phyloP scores from a whole-genome alignment of 2,329 filamentous ascomycete species.

The Ophiostoma novo-ulmi region DNA sequence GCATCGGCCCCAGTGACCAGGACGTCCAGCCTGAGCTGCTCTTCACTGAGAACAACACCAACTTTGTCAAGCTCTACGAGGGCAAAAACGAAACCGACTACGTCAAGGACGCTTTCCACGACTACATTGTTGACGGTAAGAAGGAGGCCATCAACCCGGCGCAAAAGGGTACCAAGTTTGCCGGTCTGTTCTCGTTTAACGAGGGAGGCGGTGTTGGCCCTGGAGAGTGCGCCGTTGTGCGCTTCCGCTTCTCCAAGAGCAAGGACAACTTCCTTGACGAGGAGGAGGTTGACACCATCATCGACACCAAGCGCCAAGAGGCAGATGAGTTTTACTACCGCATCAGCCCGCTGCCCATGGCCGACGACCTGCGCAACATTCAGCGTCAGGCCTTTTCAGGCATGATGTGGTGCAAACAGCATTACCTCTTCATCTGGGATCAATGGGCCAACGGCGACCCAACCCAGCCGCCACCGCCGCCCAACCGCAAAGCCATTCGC shows the following conservation, averaged over 20 bases:
- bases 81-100: conserved; percentile 75
- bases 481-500: conserved; percentile 70
- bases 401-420: conserved; percentile 98
- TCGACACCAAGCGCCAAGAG: conserved; percentile 80
- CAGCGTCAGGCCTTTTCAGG: conserved; percentile 91
- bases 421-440: conserved; percentile 95
- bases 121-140: conserved; percentile 76
- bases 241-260: conserved; percentile 78
- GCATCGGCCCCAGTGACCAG: conserved; percentile 68
- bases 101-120: conserved; percentile 93
- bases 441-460: conserved; percentile 97
- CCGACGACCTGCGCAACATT: conserved; percentile 88
- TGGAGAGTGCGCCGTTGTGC: conserved; percentile 90
- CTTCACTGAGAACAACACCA: conserved; percentile 95
- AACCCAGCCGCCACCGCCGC: conserved; percentile 76
- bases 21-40: conserved; percentile 81
- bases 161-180: conserved; percentile 77
- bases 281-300: conserved; percentile 83
- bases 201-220: conserved; percentile 81
- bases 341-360: conserved; percentile 87
- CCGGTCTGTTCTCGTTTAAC: conserved; percentile 88
- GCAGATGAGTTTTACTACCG: conserved; percentile 95
- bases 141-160: conserved; percentile 77
- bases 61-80: conserved; percentile 70
- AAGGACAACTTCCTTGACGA: conserved; percentile 79